Conservation (phyloP, 768 basidiomycete species). For the Mycena epipterygia region DNA sequence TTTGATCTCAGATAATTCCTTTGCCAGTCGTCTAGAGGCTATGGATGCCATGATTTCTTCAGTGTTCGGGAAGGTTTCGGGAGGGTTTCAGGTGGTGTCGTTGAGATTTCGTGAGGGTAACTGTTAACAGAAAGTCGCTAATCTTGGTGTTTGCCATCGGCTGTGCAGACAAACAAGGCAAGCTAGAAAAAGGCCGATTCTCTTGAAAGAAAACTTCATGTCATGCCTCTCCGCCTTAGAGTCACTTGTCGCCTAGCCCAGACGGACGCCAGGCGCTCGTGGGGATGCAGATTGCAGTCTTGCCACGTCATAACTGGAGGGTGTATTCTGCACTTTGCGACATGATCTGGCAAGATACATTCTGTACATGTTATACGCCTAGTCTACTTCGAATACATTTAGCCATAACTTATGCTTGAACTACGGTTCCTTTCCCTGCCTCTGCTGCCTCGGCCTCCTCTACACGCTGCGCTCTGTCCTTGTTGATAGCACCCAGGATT, state of each 20-base stretch:
- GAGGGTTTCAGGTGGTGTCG: background rate
- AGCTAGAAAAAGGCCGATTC: constrained; percentile 39
- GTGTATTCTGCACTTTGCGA: constrained; percentile 26
- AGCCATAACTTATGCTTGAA: constrained; percentile 20
- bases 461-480: constrained; percentile 67
- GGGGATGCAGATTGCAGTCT: constrained; percentile 68
- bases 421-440: constrained; percentile 33
- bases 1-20: constrained; percentile 79
- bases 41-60: constrained; percentile 76
- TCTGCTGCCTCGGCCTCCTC: constrained; percentile 54
- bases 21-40: constrained; percentile 73
- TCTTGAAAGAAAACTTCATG: constrained; percentile 43
- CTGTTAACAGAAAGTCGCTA: no score
- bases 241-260: constrained; percentile 70
- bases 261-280: constrained; percentile 76
- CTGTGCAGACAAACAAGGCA: constrained; percentile 34
- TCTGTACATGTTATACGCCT: background rate
- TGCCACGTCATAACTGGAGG: constrained; percentile 34
- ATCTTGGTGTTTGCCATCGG: background rate
- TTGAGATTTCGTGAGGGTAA: no score
- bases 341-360: constrained; percentile 42
- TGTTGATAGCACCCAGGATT: constrained; percentile 89
- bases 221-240: constrained; percentile 74
- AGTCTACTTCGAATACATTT: constrained; percentile 13
- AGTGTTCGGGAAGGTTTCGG: background rate